Evolutionary conservation across 306 rosid species (phyloP), one percentile per base, ranked within the genome.

Genomic region (Quercus robur): DNA sequence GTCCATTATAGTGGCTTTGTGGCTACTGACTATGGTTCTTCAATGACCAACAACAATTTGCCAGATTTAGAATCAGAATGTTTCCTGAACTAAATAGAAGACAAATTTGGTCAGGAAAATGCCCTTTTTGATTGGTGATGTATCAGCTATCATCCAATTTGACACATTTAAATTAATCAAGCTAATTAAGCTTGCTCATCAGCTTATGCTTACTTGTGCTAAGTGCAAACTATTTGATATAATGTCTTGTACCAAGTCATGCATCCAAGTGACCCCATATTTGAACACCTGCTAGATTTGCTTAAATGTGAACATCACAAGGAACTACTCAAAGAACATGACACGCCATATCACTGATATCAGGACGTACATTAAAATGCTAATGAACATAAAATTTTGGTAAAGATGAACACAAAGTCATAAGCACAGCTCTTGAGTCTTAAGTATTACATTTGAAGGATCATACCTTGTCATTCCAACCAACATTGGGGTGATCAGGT

Each of bases 181-280:
- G 63, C 13, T 23, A 26, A 26, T 26, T 57, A 57, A 20, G 28
- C 63, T 57, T 20, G 15, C 0, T 57, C 63, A 57, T 20, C 15
- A 57, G 63, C 63, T 25, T 57, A 20, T 41, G 46, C 9, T 41
- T 41, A 38, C 44, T 38, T 38, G 44, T 38, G 44, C 44, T 7
- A 6, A 41, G 46, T 41, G 11, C 11, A 41, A 41, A 41, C 3
- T 8, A 8, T 41, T 41, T 8, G 46, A 41, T 41, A 41, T 41
- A 41, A 7, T 77, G 87, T 95, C 99, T 78, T 86, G 88, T 54
- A 93, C 88, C 82, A 94, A 86, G 85, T 91, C 93, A 80, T 86
- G 86, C 89, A 89, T 86, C 57, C 93, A 73, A 71, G 88, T 92
- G 83, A 94, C 93, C 74, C 99, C 99, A 83, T 93, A 94, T 79